phyloP scores from a whole-genome alignment of 208 protist species.

The Endotrypanum monterogeii region DNA sequence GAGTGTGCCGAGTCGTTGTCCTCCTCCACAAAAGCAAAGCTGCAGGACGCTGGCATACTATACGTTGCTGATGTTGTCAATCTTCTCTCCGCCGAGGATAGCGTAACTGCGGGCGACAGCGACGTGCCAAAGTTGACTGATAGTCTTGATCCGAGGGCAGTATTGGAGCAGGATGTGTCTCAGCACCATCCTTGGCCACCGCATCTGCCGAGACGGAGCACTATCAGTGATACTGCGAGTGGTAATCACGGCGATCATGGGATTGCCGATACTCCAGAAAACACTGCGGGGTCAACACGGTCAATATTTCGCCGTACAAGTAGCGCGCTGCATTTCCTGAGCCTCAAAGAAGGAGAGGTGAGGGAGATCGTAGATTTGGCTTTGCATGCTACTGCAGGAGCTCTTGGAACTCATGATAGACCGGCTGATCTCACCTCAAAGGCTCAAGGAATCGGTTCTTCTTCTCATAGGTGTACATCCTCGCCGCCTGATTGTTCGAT shows the following conservation, averaged over 20 bases:
- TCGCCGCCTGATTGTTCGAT: neutral
- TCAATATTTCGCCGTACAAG: neutral
- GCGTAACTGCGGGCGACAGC: neutral
- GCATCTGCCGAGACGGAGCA: neutral
- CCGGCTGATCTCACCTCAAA: neutral
- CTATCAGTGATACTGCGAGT: neutral
- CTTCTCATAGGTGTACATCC: neutral
- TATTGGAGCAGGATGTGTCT: neutral
- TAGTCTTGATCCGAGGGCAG: neutral
- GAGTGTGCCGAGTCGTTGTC: slow-evolving; percentile 22
- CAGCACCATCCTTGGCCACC: too few species aligned
- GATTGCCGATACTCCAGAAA: too few species aligned
- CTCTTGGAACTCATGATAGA: neutral
- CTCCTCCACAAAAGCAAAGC: slow-evolving; percentile 59
- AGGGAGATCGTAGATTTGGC: slow-evolving; percentile 12
- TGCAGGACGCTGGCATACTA: slow-evolving; percentile 70
- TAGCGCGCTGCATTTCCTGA: neutral
- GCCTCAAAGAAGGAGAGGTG: slow-evolving; percentile 21
- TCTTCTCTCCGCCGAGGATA: slow-evolving; percentile 17
- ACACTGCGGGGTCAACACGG: neutral
- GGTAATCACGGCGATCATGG: neutral
- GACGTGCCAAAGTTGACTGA: neutral
- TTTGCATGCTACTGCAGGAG: neutral
- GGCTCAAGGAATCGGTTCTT: neutral
- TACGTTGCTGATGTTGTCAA: slow-evolving; percentile 45